Percentiles rank a stretch among this genome's conserved stretches.
Conservation (phyloP, 257 asterid species). For the Sherardia arvensis region DNA sequence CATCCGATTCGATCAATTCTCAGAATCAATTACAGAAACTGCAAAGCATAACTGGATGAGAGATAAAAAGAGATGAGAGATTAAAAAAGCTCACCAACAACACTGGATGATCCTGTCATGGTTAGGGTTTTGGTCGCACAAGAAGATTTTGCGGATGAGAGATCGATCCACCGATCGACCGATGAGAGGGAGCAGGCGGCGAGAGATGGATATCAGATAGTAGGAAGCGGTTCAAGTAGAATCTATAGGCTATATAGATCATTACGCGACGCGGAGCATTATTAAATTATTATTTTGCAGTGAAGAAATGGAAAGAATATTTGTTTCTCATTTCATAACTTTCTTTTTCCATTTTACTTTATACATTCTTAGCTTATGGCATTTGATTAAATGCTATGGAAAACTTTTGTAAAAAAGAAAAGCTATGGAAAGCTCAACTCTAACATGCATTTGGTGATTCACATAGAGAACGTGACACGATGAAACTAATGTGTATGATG, state of each 20-base stretch:
- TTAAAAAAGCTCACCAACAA: conserved; percentile 45
- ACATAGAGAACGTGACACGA: too few species aligned
- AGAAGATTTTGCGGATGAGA: conserved; percentile 5
- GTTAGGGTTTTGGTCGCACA: conserved; percentile 2
- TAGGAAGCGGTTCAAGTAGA: conserved; percentile 1
- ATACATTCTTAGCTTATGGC: background rate
- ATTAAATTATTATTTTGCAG: too few species aligned
- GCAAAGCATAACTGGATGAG: background rate
- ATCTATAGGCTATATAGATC: conserved; percentile 6
- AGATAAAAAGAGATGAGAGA: background rate
- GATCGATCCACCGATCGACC: conserved; percentile 18
- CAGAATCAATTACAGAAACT: conserved; percentile 1
- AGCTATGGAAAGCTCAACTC: too few species aligned
- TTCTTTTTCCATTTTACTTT: background rate
- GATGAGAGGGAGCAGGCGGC: conserved; percentile 11
- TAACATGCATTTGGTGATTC: too few species aligned
- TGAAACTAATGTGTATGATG: too few species aligned
- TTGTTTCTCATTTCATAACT: background rate
- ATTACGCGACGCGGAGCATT: background rate
- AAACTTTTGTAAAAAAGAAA: too few species aligned
- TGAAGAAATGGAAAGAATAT: background rate
- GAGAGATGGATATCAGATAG: conserved; percentile 6
- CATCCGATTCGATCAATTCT: background rate
- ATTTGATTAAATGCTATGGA: too few species aligned
- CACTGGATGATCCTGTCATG: conserved; percentile 85